Conservation (phyloP, 352 stramenopile genomes). For the Globisporangium barbulae region DNA sequence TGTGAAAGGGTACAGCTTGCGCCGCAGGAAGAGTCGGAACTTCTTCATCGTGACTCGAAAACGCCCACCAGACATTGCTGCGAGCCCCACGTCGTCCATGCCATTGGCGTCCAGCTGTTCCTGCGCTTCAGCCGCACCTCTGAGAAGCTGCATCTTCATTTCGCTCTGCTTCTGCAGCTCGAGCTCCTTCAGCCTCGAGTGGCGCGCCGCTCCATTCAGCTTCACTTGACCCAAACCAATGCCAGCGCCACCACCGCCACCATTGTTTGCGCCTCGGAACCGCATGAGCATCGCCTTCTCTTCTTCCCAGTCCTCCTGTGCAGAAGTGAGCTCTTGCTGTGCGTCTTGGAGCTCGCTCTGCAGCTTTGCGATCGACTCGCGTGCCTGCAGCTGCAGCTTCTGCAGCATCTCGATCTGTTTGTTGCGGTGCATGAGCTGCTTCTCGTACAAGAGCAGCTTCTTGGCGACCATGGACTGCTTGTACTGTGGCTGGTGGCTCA, state of each 20-base stretch:
- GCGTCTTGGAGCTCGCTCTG: slow-evolving; percentile 30
- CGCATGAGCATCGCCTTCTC: slow-evolving; percentile 46
- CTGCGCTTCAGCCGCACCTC: slow-evolving; percentile 53
- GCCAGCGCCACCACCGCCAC: not conserved
- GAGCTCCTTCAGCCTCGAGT: slow-evolving; percentile 25
- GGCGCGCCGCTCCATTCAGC: not conserved
- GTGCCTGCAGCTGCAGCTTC: slow-evolving; percentile 20
- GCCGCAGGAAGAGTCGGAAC: slow-evolving; percentile 26
- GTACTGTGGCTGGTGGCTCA: slow-evolving; percentile 43
- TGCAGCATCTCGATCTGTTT: slow-evolving; percentile 36
- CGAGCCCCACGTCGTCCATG: slow-evolving; percentile 22
- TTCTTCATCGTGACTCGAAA: slow-evolving; percentile 27
- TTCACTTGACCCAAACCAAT: not conserved
- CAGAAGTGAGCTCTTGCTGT: slow-evolving; percentile 40
- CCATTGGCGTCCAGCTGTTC: slow-evolving; percentile 42
- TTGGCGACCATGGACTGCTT: slow-evolving; percentile 43
- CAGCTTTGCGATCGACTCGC: slow-evolving; percentile 29
- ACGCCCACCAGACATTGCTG: not conserved
- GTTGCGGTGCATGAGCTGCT: slow-evolving; percentile 39
- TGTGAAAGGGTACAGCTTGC: slow-evolving; percentile 45
- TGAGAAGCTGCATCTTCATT: slow-evolving; percentile 48
- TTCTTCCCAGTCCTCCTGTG: slow-evolving; percentile 67
- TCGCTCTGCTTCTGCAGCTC: slow-evolving; percentile 44
- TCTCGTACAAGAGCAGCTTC: slow-evolving; percentile 51
- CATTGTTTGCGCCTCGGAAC: slow-evolving; percentile 25